Conservation (phyloP, 2,329 filamentous ascomycete genomes). For the Ophiostoma novo-ulmi region DNA sequence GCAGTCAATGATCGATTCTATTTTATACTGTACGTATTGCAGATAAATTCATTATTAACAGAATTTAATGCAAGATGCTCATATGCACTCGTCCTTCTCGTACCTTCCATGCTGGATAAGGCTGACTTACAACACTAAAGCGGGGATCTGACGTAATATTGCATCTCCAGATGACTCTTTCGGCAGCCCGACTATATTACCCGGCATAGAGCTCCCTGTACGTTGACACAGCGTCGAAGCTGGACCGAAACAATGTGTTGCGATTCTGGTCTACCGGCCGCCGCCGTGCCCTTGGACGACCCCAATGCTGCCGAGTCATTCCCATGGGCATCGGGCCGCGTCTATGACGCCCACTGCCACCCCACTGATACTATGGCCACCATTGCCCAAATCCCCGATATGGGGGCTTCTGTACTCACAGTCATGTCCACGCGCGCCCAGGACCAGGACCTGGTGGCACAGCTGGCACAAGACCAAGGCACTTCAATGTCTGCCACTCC, state of each 20-base stretch:
- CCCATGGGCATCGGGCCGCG: constrained; percentile 61
- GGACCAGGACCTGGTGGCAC: constrained; percentile 67
- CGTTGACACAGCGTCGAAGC: background rate
- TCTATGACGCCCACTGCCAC: constrained; percentile 79
- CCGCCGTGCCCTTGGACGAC: constrained; percentile 15
- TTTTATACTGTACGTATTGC: background rate
- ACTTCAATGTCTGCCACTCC: constrained; percentile 78
- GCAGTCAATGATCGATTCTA: background rate
- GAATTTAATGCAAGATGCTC: no score
- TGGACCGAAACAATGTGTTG: constrained; percentile 1
- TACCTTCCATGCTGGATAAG: background rate
- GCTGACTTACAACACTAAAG: constrained; percentile 5
- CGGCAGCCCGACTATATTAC: background rate
- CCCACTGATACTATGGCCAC: constrained; percentile 71
- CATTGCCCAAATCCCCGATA: constrained; percentile 52
- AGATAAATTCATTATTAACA: no score
- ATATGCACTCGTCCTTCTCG: background rate
- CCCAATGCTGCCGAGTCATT: constrained; percentile 40
- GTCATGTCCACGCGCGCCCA: constrained; percentile 73
- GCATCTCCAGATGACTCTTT: constrained; percentile 2
- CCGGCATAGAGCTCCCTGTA: background rate
- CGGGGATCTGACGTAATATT: background rate
- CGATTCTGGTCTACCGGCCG: background rate
- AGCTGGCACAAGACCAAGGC: constrained; percentile 49
- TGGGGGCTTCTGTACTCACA: constrained; percentile 62